phyloP scores from a whole-genome alignment of 164 flowering plant species.

The Echeveria elegans region DNA sequence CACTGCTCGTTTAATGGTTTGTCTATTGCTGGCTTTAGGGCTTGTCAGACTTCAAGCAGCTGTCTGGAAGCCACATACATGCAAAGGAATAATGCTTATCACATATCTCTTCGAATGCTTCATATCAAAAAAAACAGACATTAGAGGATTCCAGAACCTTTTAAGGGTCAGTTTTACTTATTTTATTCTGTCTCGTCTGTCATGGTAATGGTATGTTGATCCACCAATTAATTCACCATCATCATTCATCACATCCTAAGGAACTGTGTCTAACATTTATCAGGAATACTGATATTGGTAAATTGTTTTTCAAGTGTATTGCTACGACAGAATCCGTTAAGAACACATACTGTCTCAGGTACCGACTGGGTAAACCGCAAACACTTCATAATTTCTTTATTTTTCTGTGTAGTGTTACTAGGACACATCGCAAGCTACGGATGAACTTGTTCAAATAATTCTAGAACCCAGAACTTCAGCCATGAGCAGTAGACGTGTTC shows the following conservation, averaged over 20 bases:
- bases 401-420: constrained; percentile 67
- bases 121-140: constrained; percentile 92
- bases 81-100: constrained; percentile 73
- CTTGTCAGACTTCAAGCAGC: constrained; percentile 97
- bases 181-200: background rate
- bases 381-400: background rate
- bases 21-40: constrained; percentile 29
- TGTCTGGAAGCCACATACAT: constrained; percentile 53
- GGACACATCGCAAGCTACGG: constrained; percentile 83
- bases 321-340: constrained; percentile 81
- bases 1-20: too few species aligned
- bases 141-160: constrained; percentile 72
- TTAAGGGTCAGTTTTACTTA: constrained; percentile 78
- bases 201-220: background rate
- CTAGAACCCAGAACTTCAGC: constrained; percentile 84
- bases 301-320: constrained; percentile 51
- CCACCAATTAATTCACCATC: background rate
- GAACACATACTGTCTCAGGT: constrained; percentile 89
- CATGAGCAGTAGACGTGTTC: constrained; percentile 90
- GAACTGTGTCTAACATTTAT: constrained; percentile 12
- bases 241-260: too few species aligned
- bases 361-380: too few species aligned
- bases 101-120: constrained; percentile 90
- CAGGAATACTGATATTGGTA: constrained; percentile 73
- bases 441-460: constrained; percentile 71